Base-by-base conservation (phyloP, 345 rosid genomes). In the Citropsis articulata region DNA sequence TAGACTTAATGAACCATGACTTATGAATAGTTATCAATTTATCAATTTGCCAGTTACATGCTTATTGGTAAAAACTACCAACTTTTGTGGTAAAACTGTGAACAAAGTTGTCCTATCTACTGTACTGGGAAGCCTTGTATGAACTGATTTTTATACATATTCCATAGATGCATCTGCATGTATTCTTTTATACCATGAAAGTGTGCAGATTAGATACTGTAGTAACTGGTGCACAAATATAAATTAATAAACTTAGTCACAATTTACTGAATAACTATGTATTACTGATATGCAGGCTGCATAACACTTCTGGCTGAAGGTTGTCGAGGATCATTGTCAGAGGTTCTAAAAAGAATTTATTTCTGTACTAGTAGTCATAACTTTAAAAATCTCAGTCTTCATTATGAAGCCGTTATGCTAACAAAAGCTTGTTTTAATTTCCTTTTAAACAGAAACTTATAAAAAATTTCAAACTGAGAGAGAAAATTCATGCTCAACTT, bases 321-420 rank as follows among this genome's bases (percentile, higher is more conserved):
- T 77, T 95, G 98, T 81, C 91, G 99, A 75, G 99, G 99, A 85
- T 95, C 99, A 72, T 85, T 95, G 72, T 90, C 99, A 6, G 97
- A 95, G 95, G 99, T 95, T 77, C 82, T 91, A 66, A 62, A 66
- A 73, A 71, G 67, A 76, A 45, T 77, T 80, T 77, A 3, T 53
- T 69, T 69, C 75, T 77, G 56, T 48, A 10, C 59, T 48, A 30
- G 35, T 69, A 71, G 50, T 66, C 64, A 33, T 28, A 78, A 42
- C 48, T 78, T 71, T 66, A 33, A 25, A 69, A 71, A 61, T 45
- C 36, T 57, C 42, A 31, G 62, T 61, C 63, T 77, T 78, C 66
- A 56, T 36, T 72, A 7, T 31, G 65, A 14, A 50, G 24, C 35
- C 33, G 14, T 66, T 62, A 63, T 76, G 62, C 79, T 82, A 80